Conservation (phyloP, 352 stramenopile genomes). For the Phytophthora uliginosa region DNA sequence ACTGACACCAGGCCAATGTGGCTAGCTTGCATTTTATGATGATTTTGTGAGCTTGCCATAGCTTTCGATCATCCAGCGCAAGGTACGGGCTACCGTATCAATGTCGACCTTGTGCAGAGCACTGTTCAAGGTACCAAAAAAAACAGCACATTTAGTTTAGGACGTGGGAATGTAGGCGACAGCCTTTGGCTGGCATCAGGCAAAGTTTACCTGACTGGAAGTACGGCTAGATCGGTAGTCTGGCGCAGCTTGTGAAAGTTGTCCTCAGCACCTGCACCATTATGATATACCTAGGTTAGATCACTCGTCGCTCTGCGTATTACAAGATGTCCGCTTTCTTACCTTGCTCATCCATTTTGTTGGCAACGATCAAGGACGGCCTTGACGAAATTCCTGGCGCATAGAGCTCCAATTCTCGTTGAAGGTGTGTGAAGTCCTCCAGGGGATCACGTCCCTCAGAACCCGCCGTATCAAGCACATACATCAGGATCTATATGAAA, state of each 20-base stretch:
- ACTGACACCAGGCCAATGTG: constrained; percentile 5
- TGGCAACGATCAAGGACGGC: constrained; percentile 88
- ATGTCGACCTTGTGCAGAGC: constrained; percentile 91
- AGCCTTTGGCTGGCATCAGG: background rate
- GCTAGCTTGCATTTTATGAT: constrained; percentile 39
- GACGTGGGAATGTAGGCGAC: background rate
- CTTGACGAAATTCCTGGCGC: constrained; percentile 87
- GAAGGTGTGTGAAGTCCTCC: constrained; percentile 80
- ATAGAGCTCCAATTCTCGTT: constrained; percentile 90
- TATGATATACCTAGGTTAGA: background rate
- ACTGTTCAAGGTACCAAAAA: constrained; percentile 30
- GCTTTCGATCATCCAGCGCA: constrained; percentile 80
- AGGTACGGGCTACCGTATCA: constrained; percentile 76
- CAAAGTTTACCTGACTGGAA: constrained; percentile 75
- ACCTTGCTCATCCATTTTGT: constrained; percentile 92
- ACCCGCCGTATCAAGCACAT: constrained; percentile 86
- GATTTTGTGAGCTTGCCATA: constrained; percentile 68
- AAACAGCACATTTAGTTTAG: background rate
- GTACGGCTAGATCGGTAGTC: constrained; percentile 76
- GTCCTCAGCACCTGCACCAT: constrained; percentile 65
- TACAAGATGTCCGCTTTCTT: background rate
- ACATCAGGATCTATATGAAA: constrained; percentile 77
- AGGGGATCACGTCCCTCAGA: constrained; percentile 85
- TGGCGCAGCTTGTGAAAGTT: constrained; percentile 82
- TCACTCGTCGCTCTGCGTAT: background rate